Conservation (phyloP, 2,329 filamentous ascomycete genomes). For the Emydomyces testavorans region DNA sequence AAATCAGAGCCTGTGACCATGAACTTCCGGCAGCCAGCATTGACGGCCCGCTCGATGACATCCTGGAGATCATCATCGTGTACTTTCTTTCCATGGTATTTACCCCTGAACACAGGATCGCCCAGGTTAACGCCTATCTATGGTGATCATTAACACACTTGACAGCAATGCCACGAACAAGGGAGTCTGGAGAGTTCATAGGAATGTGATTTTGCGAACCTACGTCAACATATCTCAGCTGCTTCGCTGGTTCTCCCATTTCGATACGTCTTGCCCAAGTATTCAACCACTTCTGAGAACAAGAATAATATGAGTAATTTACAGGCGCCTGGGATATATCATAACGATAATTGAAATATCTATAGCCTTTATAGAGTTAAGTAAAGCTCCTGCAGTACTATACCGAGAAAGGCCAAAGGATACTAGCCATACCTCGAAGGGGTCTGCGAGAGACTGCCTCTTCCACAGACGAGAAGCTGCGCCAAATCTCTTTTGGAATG, state of each 20-base stretch:
- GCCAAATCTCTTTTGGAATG: background rate
- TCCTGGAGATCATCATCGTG: slow-evolving; percentile 40
- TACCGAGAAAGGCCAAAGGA: background rate
- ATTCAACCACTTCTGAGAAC: slow-evolving; percentile 1
- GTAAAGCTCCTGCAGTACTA: background rate
- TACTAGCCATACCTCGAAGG: background rate
- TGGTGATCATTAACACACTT: too few relatives aligned
- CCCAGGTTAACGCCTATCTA: slow-evolving; percentile 90
- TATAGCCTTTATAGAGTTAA: background rate
- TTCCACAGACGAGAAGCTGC: slow-evolving; percentile 1
- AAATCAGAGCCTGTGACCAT: slow-evolving; percentile 90
- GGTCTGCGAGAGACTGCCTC: background rate
- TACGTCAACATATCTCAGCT: slow-evolving; percentile 40
- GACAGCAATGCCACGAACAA: too few relatives aligned
- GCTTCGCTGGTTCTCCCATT: slow-evolving; percentile 28
- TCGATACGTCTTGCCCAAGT: slow-evolving; percentile 11
- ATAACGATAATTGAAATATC: background rate
- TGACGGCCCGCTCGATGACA: slow-evolving; percentile 65
- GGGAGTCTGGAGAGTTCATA: background rate
- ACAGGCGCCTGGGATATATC: background rate
- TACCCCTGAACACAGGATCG: slow-evolving; percentile 77
- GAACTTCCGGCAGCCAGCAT: slow-evolving; percentile 74
- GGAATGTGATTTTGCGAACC: slow-evolving; percentile 18
- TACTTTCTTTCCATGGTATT: slow-evolving; percentile 66
- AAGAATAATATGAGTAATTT: slow-evolving; percentile 1